A percentile compares a stretch with the other conserved stretches of the same genome.
phyloP scores from a whole-genome alignment of 106 monocot species.

The Dendrobium nobile region DNA sequence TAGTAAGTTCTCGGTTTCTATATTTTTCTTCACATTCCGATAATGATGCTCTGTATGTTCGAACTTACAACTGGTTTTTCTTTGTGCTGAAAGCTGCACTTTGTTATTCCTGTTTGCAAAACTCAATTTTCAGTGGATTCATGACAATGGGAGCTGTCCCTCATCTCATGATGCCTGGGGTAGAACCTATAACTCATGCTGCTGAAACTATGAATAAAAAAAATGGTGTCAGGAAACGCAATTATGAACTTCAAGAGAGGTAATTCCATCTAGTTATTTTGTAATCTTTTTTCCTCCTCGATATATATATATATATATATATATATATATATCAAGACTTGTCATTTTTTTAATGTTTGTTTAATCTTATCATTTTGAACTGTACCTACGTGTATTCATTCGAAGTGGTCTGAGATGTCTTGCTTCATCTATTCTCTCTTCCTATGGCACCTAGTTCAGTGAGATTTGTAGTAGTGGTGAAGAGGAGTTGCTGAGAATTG shows the following conservation, averaged over 20 bases:
- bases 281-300: not conserved
- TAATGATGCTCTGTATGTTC: not conserved
- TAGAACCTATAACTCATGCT: not conserved
- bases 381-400: not conserved
- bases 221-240: not conserved
- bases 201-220: slow-evolving; percentile 1
- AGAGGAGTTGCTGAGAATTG: too few species aligned
- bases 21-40: not conserved
- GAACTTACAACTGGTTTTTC: not conserved
- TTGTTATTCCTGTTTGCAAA: not conserved
- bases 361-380: not conserved
- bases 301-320: too few species aligned
- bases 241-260: not conserved
- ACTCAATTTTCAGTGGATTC: slow-evolving; percentile 7
- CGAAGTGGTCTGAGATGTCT: not conserved
- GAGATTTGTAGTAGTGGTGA: too few species aligned
- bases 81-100: not conserved
- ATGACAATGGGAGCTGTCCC: slow-evolving; percentile 3
- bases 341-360: not conserved
- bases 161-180: not conserved
- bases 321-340: not conserved
- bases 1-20: not conserved
- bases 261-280: not conserved
- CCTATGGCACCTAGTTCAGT: too few species aligned
- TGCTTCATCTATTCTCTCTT: not conserved